phyloP scores from a whole-genome alignment of 163 green algal genomes.

The Prototheca stagnorum region DNA sequence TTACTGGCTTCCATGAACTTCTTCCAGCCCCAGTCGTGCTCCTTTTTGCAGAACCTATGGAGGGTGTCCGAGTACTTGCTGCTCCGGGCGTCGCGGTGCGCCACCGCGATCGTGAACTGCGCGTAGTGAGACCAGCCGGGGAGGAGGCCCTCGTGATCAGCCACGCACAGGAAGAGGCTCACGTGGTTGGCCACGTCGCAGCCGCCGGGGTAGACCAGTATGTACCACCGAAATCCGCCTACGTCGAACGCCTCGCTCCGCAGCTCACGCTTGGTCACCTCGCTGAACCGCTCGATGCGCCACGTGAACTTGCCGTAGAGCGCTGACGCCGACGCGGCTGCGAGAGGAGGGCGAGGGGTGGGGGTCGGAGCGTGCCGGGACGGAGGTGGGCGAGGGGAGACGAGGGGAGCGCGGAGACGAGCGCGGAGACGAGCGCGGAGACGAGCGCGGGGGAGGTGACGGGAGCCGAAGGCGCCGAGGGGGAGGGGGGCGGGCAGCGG shows the following conservation, averaged over 20 bases:
- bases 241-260: slow-evolving; percentile 83
- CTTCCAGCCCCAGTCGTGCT: slow-evolving; percentile 99
- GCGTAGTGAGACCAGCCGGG: slow-evolving; percentile 47
- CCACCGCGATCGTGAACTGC: slow-evolving; percentile 93
- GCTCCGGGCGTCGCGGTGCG: slow-evolving; percentile 86
- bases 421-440: too few relatives aligned
- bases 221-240: slow-evolving; percentile 92
- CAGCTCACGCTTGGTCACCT: slow-evolving; percentile 87
- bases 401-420: not conserved
- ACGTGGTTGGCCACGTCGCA: slow-evolving; percentile 98
- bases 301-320: slow-evolving; percentile 96
- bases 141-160: slow-evolving; percentile 96
- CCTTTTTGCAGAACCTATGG: slow-evolving; percentile 98
- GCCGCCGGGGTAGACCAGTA: slow-evolving; percentile 90
- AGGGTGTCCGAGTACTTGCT: slow-evolving; percentile 96
- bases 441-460: too few relatives aligned
- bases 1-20: slow-evolving; percentile 97
- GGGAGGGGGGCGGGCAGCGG: too few relatives aligned
- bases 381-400: not conserved
- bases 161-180: slow-evolving; percentile 93
- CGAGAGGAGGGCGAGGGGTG: not conserved
- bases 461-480: not conserved
- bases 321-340: slow-evolving; percentile 2
- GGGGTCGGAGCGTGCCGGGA: not conserved
- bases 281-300: slow-evolving; percentile 88